phyloP scores from a whole-genome alignment of 306 rosid species.

The Vigna nakashimae region DNA sequence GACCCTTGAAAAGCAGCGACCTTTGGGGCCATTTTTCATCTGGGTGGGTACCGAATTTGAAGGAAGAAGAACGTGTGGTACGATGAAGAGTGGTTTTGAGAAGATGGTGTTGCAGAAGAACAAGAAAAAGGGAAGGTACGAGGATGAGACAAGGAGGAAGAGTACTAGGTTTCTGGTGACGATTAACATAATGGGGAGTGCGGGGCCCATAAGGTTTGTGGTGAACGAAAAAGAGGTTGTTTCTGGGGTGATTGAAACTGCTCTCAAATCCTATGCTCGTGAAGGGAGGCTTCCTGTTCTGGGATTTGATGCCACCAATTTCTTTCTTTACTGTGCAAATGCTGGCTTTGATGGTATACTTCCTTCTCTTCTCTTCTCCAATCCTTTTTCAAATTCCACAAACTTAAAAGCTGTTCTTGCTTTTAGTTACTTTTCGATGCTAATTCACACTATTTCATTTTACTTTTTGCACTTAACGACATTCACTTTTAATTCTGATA shows the following conservation, averaged over 20 bases:
- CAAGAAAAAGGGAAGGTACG: slow-evolving; percentile 35
- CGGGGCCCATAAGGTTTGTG: slow-evolving; percentile 87
- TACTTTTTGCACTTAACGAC: too few relatives aligned
- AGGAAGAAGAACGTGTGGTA: background rate
- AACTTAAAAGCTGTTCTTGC: too few relatives aligned
- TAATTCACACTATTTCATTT: too few relatives aligned
- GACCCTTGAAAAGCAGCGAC: slow-evolving; percentile 46
- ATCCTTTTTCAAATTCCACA: too few relatives aligned
- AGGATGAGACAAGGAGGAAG: slow-evolving; percentile 12
- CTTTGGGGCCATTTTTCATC: slow-evolving; percentile 4
- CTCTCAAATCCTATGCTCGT: slow-evolving; percentile 80
- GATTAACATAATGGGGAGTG: slow-evolving; percentile 76
- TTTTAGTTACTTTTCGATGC: too few relatives aligned
- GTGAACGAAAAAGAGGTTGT: slow-evolving; percentile 72
- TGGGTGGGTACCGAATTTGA: slow-evolving; percentile 28
- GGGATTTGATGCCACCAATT: slow-evolving; percentile 65
- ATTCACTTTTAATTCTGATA: too few relatives aligned
- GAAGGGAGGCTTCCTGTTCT: slow-evolving; percentile 92
- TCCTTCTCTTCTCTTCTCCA: slow-evolving; percentile 3
- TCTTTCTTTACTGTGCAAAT: slow-evolving; percentile 70
- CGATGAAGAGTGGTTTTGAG: slow-evolving; percentile 45
- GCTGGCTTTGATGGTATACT: slow-evolving; percentile 71
- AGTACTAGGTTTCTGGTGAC: slow-evolving; percentile 68
- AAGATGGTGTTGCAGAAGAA: slow-evolving; percentile 42
- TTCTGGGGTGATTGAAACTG: slow-evolving; percentile 71